A percentile compares a stretch with the other conserved stretches of the same genome.
Conservation (phyloP, 352 stramenopile species). For the Phytophthora melonis region DNA sequence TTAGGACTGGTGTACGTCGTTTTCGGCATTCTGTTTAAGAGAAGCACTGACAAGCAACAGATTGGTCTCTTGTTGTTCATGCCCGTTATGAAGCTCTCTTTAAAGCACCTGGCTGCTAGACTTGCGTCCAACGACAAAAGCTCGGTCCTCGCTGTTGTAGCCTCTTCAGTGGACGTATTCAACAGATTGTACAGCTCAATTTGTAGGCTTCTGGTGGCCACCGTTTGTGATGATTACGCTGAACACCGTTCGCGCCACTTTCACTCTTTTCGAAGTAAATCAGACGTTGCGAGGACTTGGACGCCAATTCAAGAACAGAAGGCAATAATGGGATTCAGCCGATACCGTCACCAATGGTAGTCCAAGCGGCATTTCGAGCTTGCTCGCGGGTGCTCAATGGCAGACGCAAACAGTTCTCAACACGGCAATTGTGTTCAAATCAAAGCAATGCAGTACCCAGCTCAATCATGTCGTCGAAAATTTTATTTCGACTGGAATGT, state of each 20-base stretch:
- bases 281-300: neutral
- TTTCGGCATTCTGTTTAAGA: conserved; percentile 4
- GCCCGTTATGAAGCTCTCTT: conserved; percentile 7
- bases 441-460: neutral
- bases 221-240: conserved; percentile 5
- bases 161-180: conserved; percentile 19
- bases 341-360: neutral
- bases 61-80: conserved; percentile 4
- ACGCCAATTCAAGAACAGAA: neutral
- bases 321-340: neutral
- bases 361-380: neutral
- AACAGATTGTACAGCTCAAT: conserved; percentile 8
- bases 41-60: conserved; percentile 1
- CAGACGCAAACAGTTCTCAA: neutral
- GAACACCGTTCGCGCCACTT: neutral
- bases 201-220: conserved; percentile 14
- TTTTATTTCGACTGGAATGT: conserved; percentile 1
- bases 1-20: conserved; percentile 8
- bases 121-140: conserved; percentile 7
- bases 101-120: conserved; percentile 9
- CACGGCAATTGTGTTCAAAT: neutral
- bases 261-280: conserved; percentile 11
- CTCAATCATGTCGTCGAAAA: neutral
- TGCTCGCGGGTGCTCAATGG: neutral
- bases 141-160: conserved; percentile 11